Evolutionary conservation across 2,329 filamentous ascomycete species (phyloP), one percentile per base, ranked within the genome.

Genomic region (Arthroderma uncinatum): DNA sequence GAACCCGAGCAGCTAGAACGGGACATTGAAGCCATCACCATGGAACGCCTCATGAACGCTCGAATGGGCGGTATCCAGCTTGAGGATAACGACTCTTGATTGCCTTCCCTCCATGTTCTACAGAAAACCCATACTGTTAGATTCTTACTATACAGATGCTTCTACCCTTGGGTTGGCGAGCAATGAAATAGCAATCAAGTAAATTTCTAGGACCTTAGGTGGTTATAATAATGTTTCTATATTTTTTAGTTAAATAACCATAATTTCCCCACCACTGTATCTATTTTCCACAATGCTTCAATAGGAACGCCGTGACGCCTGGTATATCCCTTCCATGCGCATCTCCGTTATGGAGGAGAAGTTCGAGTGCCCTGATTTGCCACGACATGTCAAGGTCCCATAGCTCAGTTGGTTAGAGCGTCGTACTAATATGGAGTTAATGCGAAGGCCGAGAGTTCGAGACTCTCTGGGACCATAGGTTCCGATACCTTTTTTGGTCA

Each of bases 11-110:
- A 64, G 8, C 55, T 71, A 30, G 62, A 68, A 54, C 63, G 63
- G 21, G 63, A 72, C 53, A 62, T 69, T 6, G 62, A 68, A 37
- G 57, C 60, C n/a, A 64, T 64, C 52, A 71, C 67, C 1, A 63
- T 65, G 44, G 65, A 72, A 34, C 63, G 66, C 25, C 59, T 67
- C 47, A 62, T 66, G 36, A 60, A 57, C 55, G 54, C 52, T 23
- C 52, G 60, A 36, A 58, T 63, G 54, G 57, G 56, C 6, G 52
- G 39, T 23, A 62, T 63, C 28, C 56, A 61, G 47, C 21, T 62
- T 25, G 57, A 44, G 25, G 61, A 59, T 28, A 19, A 28, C n/a
- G 10, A 28, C 23, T 28, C 33, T 34, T 34, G 23, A 48, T 28
- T 42, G 19, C 4, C 8, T 9, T n/a, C n/a, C n/a, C n/a, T n/a